Percentiles rank a stretch among this genome's conserved stretches.
Conservation (phyloP, 495 filamentous ascomycete species). For the Stereocaulon alpinum region DNA sequence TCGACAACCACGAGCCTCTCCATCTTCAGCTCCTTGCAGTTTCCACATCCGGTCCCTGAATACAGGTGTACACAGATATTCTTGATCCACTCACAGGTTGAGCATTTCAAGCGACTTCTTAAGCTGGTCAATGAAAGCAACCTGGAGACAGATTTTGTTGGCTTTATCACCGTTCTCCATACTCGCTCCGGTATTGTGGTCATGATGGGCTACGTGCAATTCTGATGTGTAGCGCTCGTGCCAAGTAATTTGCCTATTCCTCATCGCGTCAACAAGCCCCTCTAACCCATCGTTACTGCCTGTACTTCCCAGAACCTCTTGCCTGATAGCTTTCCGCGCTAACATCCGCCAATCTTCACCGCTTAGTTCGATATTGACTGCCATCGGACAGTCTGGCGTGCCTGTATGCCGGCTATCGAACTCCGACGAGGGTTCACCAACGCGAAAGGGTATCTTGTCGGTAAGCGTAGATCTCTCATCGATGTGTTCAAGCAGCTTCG, state of each 20-base stretch:
- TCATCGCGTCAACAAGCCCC: slow-evolving; percentile 13
- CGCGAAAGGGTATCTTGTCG: slow-evolving; percentile 13
- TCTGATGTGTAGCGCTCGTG: slow-evolving; percentile 1
- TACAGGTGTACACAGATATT: too few species aligned
- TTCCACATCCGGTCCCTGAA: too few species aligned
- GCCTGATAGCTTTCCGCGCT: slow-evolving; percentile 17
- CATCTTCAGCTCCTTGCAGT: too few species aligned
- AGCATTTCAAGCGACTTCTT: neutral
- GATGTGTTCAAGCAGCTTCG: slow-evolving; percentile 16
- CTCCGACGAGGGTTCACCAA: slow-evolving; percentile 10
- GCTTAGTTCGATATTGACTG: slow-evolving; percentile 16
- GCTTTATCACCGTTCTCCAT: neutral
- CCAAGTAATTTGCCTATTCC: slow-evolving; percentile 11
- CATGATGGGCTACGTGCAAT: neutral
- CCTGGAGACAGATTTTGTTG: neutral
- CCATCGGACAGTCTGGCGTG: slow-evolving; percentile 20
- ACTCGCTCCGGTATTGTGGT: neutral
- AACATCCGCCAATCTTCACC: slow-evolving; percentile 18
- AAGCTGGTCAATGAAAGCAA: neutral
- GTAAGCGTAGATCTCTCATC: slow-evolving; percentile 9
- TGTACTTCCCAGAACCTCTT: slow-evolving; percentile 8
- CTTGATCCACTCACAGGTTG: neutral
- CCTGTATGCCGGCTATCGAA: slow-evolving; percentile 15
- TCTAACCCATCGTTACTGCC: neutral
- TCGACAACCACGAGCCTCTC: too few species aligned